Evolutionary conservation across 306 rosid genomes (phyloP).

Genomic region (Pyrus pyrifolia): DNA sequence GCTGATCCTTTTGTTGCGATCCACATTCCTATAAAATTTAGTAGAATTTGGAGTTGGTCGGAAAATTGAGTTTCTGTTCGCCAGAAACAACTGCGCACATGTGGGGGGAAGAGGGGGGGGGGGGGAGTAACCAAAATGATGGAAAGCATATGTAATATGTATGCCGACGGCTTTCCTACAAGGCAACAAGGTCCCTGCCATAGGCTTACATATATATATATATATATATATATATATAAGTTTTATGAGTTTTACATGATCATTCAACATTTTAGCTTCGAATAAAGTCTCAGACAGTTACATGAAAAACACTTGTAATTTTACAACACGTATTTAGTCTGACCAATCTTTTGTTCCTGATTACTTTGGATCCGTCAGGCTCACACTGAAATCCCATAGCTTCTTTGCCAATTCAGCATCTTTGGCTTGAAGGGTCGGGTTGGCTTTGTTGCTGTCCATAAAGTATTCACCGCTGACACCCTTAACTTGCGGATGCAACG

Average conservation of each 20-base stretch:
- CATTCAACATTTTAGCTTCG: background rate
- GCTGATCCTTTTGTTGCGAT: too few species aligned
- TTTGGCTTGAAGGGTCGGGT: constrained; percentile 19
- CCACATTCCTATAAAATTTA: too few species aligned
- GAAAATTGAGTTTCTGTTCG: too few species aligned
- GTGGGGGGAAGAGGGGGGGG: too few species aligned
- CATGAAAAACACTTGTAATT: background rate
- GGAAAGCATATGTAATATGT: background rate
- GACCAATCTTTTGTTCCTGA: background rate
- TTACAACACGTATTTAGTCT: background rate
- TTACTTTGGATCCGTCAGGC: constrained; percentile 20
- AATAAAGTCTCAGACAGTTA: background rate
- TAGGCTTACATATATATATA: background rate
- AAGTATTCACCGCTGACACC: constrained; percentile 44
- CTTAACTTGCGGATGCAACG: constrained; percentile 34
- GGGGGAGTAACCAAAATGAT: constrained; percentile 6
- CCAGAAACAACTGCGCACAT: too few species aligned
- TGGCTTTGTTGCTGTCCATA: constrained; percentile 26
- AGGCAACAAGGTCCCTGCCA: background rate
- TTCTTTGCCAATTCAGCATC: constrained; percentile 33
- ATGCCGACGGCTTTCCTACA: background rate
- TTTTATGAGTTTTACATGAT: background rate
- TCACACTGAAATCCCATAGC: constrained; percentile 39
- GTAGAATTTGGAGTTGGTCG: too few species aligned
- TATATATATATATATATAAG: background rate